Evolutionary conservation across 2,329 filamentous ascomycete genomes (phyloP).

Genomic region (Chaetomiaceae sp.): DNA sequence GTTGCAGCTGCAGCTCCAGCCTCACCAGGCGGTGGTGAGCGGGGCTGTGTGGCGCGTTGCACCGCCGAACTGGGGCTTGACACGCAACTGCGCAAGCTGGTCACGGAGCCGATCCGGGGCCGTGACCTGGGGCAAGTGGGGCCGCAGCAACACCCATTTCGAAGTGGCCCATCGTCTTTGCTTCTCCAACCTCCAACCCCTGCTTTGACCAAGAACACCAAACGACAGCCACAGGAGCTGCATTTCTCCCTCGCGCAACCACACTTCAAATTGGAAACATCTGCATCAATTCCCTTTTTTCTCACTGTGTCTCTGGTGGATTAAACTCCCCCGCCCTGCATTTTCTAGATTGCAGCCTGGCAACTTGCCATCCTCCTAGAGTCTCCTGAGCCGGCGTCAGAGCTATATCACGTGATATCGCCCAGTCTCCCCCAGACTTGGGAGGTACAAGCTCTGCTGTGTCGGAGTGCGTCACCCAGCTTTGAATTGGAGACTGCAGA

Average conservation of each 20-base stretch:
- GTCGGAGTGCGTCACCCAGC: background rate
- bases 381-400: background rate
- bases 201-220: background rate
- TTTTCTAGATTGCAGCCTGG: too few species aligned
- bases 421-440: background rate
- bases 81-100: background rate
- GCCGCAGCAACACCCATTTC: background rate
- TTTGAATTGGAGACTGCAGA: background rate
- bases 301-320: too few species aligned
- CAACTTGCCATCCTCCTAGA: background rate
- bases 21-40: background rate
- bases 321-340: too few species aligned
- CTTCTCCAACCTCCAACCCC: too few species aligned
- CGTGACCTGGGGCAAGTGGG: conserved; percentile 2
- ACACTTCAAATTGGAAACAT: too few species aligned
- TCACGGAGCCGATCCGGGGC: background rate
- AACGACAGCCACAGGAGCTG: too few species aligned
- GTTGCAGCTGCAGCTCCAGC: background rate
- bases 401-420: conserved; percentile 11
- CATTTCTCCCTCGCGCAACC: too few species aligned
- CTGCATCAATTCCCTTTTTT: background rate
- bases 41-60: conserved; percentile 1
- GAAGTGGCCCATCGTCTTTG: too few species aligned
- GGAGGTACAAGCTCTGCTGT: background rate
- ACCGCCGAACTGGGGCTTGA: background rate